Evolutionary conservation across 2,329 filamentous ascomycete species (phyloP).

Genomic region (Helotiales sp.): DNA sequence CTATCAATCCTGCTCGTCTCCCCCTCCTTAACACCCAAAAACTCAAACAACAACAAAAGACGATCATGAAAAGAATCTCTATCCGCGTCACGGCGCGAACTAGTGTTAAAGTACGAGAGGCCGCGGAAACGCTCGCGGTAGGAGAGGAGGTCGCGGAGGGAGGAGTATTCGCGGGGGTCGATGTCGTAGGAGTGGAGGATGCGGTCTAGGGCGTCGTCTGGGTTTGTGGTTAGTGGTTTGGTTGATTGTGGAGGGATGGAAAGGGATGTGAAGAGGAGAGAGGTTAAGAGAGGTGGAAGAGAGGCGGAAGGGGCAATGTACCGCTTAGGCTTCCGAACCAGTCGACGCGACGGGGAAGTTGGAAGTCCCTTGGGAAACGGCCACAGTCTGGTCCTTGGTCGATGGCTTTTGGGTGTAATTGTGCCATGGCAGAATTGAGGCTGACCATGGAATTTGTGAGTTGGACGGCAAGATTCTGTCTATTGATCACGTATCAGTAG

Average conservation of each 20-base stretch:
- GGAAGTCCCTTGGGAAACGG: constrained; percentile 22
- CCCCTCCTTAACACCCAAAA: constrained; percentile 5
- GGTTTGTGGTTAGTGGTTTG: not conserved
- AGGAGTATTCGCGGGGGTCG: not conserved
- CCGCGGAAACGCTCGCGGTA: not conserved
- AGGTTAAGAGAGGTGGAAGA: not conserved
- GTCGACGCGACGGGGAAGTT: constrained; percentile 18
- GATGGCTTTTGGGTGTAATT: constrained; percentile 27
- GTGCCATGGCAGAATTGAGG: constrained; percentile 12
- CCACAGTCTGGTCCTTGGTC: constrained; percentile 12
- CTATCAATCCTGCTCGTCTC: not conserved
- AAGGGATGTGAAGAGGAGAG: not conserved
- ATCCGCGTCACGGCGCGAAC: not conserved
- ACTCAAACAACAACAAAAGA: constrained; percentile 9
- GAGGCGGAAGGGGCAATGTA: constrained; percentile 9
- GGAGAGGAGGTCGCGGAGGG: not conserved
- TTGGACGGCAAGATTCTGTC: constrained; percentile 24
- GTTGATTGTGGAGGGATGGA: not conserved
- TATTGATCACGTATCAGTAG: too few relatives aligned
- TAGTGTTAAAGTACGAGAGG: not conserved
- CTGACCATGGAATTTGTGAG: constrained; percentile 22
- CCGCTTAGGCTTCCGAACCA: constrained; percentile 22
- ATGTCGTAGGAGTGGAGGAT: constrained; percentile 12
- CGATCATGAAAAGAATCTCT: not conserved
- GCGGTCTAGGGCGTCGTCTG: constrained; percentile 11